A percentile compares a stretch with the other conserved stretches of the same genome.
phyloP scores from a whole-genome alignment of 495 filamentous ascomycete genomes.

The Evansstolkia leycettana region DNA sequence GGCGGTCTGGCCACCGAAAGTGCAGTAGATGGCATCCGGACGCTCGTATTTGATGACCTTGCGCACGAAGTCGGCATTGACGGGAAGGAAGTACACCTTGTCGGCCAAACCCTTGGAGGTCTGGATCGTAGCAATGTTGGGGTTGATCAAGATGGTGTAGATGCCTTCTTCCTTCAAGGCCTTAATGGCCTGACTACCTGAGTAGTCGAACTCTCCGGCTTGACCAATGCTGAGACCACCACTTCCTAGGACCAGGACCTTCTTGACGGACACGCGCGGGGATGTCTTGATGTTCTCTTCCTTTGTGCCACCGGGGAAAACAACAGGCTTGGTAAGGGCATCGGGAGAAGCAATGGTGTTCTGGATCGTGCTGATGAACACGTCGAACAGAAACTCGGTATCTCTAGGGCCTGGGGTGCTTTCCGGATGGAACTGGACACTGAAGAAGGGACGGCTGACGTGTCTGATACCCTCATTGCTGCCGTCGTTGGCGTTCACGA shows the following conservation, averaged over 20 bases:
- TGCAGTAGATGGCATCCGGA: conserved; percentile 94
- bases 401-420: conserved; percentile 93
- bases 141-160: conserved; percentile 91
- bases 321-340: conserved; percentile 55
- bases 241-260: conserved; percentile 93
- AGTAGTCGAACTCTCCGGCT: conserved; percentile 98
- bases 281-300: conserved; percentile 64
- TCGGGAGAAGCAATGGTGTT: conserved; percentile 46
- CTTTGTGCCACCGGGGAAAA: conserved; percentile 72
- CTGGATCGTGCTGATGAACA: conserved; percentile 79
- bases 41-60: conserved; percentile 93
- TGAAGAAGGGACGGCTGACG: conserved; percentile 76
- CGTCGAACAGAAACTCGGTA: conserved; percentile 92
- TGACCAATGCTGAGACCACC: conserved; percentile 97
- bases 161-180: conserved; percentile 96
- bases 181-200: conserved; percentile 82
- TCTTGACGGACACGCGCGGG: conserved; percentile 76
- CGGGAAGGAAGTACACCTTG: conserved; percentile 97
- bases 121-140: conserved; percentile 98
- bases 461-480: conserved; percentile 97
- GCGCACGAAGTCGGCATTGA: conserved; percentile 89
- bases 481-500: conserved; percentile 94
- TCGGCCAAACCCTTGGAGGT: conserved; percentile 92
- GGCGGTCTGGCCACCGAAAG: conserved; percentile 94
- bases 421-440: conserved; percentile 97